Percentiles rank a stretch among this genome's conserved stretches.
These are phyloP conservation scores for Lenzites betulinus DNA, from an alignment of 768 basidiomycete genomes.

Conservation along the genomic window DNA sequence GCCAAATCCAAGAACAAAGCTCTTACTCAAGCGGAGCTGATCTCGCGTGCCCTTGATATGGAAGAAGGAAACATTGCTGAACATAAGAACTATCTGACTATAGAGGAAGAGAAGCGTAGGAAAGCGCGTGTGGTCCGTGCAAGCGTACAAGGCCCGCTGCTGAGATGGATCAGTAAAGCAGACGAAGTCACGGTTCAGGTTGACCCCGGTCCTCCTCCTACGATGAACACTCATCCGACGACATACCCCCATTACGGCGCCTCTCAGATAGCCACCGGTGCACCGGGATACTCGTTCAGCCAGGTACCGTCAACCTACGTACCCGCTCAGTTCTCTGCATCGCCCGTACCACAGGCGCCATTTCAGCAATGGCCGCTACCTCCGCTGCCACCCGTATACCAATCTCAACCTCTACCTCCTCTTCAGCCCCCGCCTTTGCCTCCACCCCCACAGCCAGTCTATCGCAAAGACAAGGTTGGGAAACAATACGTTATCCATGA, in stretches of 20 bases:
- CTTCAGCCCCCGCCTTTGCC: conserved; percentile 17
- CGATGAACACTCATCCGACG: background rate
- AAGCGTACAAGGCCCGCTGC: conserved; percentile 62
- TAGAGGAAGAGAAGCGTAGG: conserved; percentile 82
- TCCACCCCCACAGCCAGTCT: conserved; percentile 28
- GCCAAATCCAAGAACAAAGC: conserved; percentile 50
- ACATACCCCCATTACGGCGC: background rate
- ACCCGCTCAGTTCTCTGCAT: background rate
- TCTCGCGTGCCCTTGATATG: conserved; percentile 79
- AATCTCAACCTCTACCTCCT: conserved; percentile 29
- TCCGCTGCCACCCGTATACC: conserved; percentile 10
- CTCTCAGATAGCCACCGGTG: background rate
- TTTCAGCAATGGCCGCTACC: conserved; percentile 19
- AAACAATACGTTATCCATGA: conserved; percentile 79
- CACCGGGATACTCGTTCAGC: conserved; percentile 3
- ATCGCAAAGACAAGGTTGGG: conserved; percentile 50
- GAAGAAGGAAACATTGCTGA: conserved; percentile 84
- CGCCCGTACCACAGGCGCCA: conserved; percentile 1
- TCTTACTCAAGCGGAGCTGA: conserved; percentile 81
- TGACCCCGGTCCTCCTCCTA: conserved; percentile 37
- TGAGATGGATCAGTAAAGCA: conserved; percentile 69
- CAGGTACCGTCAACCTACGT: background rate
- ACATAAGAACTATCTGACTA: conserved; percentile 74
- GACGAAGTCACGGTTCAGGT: conserved; percentile 57
- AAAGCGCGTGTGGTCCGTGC: conserved; percentile 63